Evolutionary conservation across 352 stramenopile species (phyloP), one percentile per base, ranked within the genome.

Genomic region (Halophytophthora polymorphica): DNA sequence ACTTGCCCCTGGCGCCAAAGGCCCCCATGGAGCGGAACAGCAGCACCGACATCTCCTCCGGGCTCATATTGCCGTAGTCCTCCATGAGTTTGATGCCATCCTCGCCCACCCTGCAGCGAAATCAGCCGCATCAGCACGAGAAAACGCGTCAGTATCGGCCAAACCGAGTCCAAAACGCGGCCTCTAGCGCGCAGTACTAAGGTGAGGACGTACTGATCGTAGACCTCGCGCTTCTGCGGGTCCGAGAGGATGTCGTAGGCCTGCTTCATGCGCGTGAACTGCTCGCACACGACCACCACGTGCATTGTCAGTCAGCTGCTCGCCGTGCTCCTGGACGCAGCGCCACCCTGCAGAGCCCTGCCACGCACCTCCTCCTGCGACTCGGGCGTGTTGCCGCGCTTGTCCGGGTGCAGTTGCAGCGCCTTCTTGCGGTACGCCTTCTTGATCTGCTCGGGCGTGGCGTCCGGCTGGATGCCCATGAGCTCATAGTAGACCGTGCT

Each of bases 221-320:
- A 93, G 46, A 93, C 59, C 38, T 90, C 75, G 8, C 82, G 75
- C 63, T 92, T 90, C 51, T 92, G 73, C 21, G 85, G 77, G 68
- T 98, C 90, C 5, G 69, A 83, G 23, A 98, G 73, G 28, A 96
- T 77, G 60, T 98, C 92, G 64, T 98, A 98, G 17, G 95, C 95
- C 52, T 92, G 51, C 54, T 96, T 96, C 61, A 98, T 90, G 33
- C 74, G 69, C 31, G 85, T 95, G 63, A 98, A 98, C 52, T 90
- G 61, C 37, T 25, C 29, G 8, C 42, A 19, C 47, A 52, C 23
- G 61, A 63, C 7, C 56, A 58, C 31, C 59, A 18, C 39, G 13
- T 69, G 50, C 17, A 64, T 61, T 18, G 75, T 41, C 12, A 56
- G 10, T 6, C 14, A n/a, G n/a, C n/a, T n/a, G n/a, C n/a, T n/a